Percentiles rank a stretch among this genome's conserved stretches.
Evolutionary conservation across 768 basidiomycete species (phyloP).

Genomic region (Glaciozyma martinii): DNA sequence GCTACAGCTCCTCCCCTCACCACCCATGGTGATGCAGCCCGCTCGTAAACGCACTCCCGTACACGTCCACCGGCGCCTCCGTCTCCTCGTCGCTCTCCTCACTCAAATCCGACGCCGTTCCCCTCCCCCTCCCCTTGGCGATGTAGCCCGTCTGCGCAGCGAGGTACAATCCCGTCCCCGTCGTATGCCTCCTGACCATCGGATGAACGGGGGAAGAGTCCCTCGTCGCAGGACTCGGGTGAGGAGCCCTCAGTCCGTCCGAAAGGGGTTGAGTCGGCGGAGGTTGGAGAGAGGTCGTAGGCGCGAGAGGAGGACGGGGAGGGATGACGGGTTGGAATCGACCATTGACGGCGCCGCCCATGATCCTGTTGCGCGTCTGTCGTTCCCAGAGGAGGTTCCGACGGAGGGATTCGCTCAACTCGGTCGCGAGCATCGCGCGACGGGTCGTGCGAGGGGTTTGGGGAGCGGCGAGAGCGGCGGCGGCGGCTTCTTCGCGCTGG

Average conservation of each 20-base stretch:
- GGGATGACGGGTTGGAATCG: conserved; percentile 6
- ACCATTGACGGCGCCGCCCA: conserved; percentile 23
- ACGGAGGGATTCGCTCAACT: conserved; percentile 74
- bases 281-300: background rate
- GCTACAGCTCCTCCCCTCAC: background rate
- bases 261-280: background rate
- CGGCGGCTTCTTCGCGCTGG: conserved; percentile 43
- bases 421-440: conserved; percentile 69
- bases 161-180: conserved; percentile 23
- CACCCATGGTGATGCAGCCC: background rate
- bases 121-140: background rate
- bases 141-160: conserved; percentile 3
- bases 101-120: background rate
- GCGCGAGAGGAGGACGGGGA: background rate
- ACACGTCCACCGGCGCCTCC: background rate
- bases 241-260: conserved; percentile 6
- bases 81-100: background rate
- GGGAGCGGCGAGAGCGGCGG: conserved; percentile 51
- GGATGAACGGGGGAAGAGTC: conserved; percentile 7
- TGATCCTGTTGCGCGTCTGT: conserved; percentile 35
- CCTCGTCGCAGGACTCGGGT: conserved; percentile 13
- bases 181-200: conserved; percentile 12
- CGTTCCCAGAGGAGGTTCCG: conserved; percentile 68
- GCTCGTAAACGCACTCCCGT: background rate
- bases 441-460: conserved; percentile 80